Evolutionary conservation across 2,329 filamentous ascomycete genomes (phyloP).

Genomic region (Moelleriella libera): DNA sequence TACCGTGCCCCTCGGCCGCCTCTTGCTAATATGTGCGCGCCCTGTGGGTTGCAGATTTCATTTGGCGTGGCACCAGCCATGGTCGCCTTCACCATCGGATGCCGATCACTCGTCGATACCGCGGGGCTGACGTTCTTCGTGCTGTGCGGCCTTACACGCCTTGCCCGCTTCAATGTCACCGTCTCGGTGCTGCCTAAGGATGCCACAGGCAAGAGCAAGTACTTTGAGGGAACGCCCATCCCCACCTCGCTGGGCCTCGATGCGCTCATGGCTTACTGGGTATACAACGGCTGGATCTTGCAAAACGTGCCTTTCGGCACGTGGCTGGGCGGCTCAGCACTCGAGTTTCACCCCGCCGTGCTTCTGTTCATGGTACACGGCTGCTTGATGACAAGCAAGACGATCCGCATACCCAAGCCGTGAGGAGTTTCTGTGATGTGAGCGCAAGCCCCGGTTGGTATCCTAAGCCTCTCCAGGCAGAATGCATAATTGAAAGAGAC

Average conservation of each 20-base stretch:
- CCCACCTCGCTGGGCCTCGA: conserved; percentile 77
- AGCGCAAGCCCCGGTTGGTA: too few species aligned
- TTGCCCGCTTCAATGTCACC: conserved; percentile 96
- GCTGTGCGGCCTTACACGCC: conserved; percentile 80
- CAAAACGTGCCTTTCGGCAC: conserved; percentile 66
- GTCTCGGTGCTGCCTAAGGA: conserved; percentile 84
- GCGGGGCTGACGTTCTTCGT: conserved; percentile 75
- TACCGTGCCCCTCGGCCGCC: neutral
- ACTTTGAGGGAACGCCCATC: conserved; percentile 95
- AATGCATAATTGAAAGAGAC: too few species aligned
- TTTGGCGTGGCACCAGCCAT: conserved; percentile 86
- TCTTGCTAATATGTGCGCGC: neutral
- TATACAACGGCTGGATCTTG: conserved; percentile 65
- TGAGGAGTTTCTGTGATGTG: conserved; percentile 13
- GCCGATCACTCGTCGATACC: conserved; percentile 76
- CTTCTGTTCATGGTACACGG: conserved; percentile 77
- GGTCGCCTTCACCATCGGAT: conserved; percentile 75
- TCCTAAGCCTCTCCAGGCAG: too few species aligned
- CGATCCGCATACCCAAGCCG: conserved; percentile 85
- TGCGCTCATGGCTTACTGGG: conserved; percentile 79
- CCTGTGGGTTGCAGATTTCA: conserved; percentile 55
- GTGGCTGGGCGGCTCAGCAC: conserved; percentile 46
- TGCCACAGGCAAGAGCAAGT: conserved; percentile 75
- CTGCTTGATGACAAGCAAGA: conserved; percentile 90
- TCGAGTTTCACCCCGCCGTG: conserved; percentile 78